Percentiles rank a stretch among this genome's conserved stretches.
These are phyloP conservation scores for Pseudogymnoascus sp. DNA, from an alignment of 2,329 filamentous ascomycete species.

Conservation along the genomic window DNA sequence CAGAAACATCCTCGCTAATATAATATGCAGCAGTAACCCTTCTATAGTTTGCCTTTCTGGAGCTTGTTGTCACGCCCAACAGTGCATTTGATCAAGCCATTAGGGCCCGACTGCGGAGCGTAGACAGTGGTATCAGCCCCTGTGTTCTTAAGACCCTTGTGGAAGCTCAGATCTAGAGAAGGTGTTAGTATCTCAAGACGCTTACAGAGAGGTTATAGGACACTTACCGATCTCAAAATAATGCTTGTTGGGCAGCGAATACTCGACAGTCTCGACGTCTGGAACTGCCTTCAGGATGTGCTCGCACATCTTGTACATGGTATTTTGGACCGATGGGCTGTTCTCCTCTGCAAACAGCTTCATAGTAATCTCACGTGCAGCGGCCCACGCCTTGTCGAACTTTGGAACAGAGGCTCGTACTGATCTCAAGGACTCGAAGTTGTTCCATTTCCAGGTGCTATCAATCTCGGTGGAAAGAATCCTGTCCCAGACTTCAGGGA, in stretches of 20 bases:
- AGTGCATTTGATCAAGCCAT: conserved; percentile 91
- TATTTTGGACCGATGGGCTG: conserved; percentile 88
- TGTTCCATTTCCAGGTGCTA: conserved; percentile 76
- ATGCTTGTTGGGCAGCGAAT: conserved; percentile 93
- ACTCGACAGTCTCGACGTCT: conserved; percentile 65
- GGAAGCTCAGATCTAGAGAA: conserved; percentile 78
- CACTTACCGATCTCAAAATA: conserved; percentile 88
- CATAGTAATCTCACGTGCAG: conserved; percentile 78
- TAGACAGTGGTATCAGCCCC: conserved; percentile 94
- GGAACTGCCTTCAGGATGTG: conserved; percentile 72
- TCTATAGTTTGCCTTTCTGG: background rate
- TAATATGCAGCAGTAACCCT: background rate
- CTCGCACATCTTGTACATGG: conserved; percentile 98
- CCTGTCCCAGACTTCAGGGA: conserved; percentile 87
- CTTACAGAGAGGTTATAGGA: conserved; percentile 9
- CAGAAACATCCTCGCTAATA: background rate
- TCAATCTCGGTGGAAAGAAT: conserved; percentile 93
- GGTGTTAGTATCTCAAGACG: conserved; percentile 16
- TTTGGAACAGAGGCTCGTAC: conserved; percentile 56
- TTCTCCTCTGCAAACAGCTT: conserved; percentile 84
- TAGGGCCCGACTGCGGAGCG: conserved; percentile 84
- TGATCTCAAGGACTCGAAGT: conserved; percentile 57
- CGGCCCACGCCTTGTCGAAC: conserved; percentile 74
- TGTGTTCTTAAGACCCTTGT: conserved; percentile 90
- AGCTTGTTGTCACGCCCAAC: conserved; percentile 50